Evolutionary conservation across 2,329 filamentous ascomycete species (phyloP), one percentile per base, ranked within the genome.

Genomic region (Cordyceps militaris): DNA sequence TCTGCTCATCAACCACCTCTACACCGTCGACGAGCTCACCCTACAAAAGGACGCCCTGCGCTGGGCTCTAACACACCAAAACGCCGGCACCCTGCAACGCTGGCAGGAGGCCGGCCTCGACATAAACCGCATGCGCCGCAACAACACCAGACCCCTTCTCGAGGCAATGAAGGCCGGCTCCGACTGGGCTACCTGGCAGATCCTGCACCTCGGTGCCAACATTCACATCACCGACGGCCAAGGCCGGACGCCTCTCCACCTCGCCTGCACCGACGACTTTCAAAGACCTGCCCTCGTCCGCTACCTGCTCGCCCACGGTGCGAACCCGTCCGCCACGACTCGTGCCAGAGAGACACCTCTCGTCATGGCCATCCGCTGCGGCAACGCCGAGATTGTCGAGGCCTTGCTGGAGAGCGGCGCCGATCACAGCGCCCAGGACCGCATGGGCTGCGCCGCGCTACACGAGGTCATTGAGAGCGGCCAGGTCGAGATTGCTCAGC

Each of bases 21-120:
- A 56, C 46, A 56, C 46, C 24, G 54, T 56, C 44, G 54, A 56
- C 26, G 54, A 56, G 44, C 54, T 56, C 21, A 56, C 54, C 19
- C 46, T 56, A 2, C 54, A 56, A 30, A 56, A 56, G 43, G 54
- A 56, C 21, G 54, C 54, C 54, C 21, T 56, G 16, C 54, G 54
- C n/a, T 56, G 54, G 54, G 54, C 54, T 26, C 46, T 56, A 24
- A 49, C 54, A 21, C 44, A 49, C 21, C 54, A 56, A 38, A 56
- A 47, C 46, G 54, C 44, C 19, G 54, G 54, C 46, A 56, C 54
- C 19, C 28, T 56, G 4, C 54, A 32, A 14, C 54, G 54, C 36
- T 56, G 54, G 54, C 54, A 23, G 8, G 34, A 56, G 44, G 54
- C 54, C 16, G 54, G 54, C 36, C 46, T 56, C 19, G 53, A 56